phyloP scores from a whole-genome alignment of 345 rosid genomes.

The Hypericum perforatum region DNA sequence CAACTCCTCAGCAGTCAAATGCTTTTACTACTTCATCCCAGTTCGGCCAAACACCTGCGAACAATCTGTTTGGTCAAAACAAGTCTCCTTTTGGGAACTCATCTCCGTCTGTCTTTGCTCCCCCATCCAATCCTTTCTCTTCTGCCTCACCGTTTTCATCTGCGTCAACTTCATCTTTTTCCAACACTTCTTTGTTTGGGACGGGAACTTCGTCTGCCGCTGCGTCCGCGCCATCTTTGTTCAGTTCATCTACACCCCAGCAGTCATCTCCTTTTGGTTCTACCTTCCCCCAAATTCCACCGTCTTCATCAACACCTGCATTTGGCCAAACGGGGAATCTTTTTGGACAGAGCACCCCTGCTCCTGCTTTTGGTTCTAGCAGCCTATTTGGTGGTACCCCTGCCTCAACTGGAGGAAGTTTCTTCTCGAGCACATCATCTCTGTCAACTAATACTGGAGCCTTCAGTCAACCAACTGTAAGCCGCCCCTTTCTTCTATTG shows the following conservation, averaged over 20 bases:
- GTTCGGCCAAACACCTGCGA: conserved; percentile 43
- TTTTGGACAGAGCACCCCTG: conserved; percentile 43
- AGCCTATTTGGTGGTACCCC: conserved; percentile 46
- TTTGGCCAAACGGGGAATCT: conserved; percentile 50
- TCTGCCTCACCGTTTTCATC: conserved; percentile 37
- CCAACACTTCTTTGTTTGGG: conserved; percentile 33
- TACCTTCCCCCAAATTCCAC: conserved; percentile 36
- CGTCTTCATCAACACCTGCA: conserved; percentile 40
- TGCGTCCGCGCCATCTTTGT: conserved; percentile 51
- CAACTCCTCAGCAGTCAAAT: conserved; percentile 37
- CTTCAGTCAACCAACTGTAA: conserved; percentile 50
- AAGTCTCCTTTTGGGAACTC: conserved; percentile 29
- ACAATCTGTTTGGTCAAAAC: conserved; percentile 47
- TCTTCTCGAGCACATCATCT: conserved; percentile 45
- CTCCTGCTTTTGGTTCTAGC: conserved; percentile 43
- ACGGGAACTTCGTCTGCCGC: conserved; percentile 43
- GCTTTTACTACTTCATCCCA: conserved; percentile 38
- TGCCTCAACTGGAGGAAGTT: conserved; percentile 31
- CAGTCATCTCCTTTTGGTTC: conserved; percentile 35
- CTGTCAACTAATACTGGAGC: conserved; percentile 29
- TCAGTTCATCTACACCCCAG: conserved; percentile 33
- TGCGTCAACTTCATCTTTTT: conserved; percentile 39
- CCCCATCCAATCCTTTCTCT: conserved; percentile 42
- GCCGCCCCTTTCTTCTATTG: conserved; percentile 10
- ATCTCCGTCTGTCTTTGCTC: conserved; percentile 12